Percentiles rank a stretch among this genome's conserved stretches.
Conservation (phyloP, 345 rosid genomes). For the Populus alba region DNA sequence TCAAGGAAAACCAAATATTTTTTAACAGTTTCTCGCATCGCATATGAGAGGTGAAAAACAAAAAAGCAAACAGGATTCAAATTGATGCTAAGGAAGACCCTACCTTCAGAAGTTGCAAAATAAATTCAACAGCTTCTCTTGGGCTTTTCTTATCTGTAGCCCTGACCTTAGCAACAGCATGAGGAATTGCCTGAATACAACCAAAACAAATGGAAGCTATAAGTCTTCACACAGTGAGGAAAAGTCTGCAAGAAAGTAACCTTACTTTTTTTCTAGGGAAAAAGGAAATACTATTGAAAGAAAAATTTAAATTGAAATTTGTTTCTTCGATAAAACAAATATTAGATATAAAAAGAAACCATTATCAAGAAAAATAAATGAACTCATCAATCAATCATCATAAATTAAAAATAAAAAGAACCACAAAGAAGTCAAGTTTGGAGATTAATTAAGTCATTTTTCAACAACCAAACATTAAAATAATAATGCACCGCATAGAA, state of each 20-base stretch:
- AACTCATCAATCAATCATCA: too few relatives aligned
- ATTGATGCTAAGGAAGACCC: slow-evolving; percentile 9
- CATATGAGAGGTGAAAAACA: neutral
- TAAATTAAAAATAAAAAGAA: too few relatives aligned
- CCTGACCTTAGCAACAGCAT: slow-evolving; percentile 84
- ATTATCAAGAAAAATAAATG: too few relatives aligned
- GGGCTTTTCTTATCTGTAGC: slow-evolving; percentile 87
- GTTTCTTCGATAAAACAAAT: too few relatives aligned
- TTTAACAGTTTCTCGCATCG: neutral
- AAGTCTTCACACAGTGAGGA: neutral
- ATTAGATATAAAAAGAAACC: too few relatives aligned
- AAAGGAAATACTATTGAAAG: too few relatives aligned
- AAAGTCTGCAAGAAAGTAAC: too few relatives aligned
- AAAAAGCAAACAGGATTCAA: neutral
- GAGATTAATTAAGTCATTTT: too few relatives aligned
- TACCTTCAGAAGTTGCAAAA: slow-evolving; percentile 94
- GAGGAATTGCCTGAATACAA: slow-evolving; percentile 75
- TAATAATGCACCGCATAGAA: too few relatives aligned
- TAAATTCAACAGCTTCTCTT: slow-evolving; percentile 94
- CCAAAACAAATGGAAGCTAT: slow-evolving; percentile 2
- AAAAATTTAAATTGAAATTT: too few relatives aligned
- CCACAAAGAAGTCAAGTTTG: too few relatives aligned
- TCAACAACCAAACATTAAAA: too few relatives aligned
- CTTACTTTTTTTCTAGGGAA: neutral
- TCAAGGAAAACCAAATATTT: neutral